Evolutionary conservation across 805 yeast genomes (phyloP).

Genomic region (Nakazawaea anatomiae): DNA sequence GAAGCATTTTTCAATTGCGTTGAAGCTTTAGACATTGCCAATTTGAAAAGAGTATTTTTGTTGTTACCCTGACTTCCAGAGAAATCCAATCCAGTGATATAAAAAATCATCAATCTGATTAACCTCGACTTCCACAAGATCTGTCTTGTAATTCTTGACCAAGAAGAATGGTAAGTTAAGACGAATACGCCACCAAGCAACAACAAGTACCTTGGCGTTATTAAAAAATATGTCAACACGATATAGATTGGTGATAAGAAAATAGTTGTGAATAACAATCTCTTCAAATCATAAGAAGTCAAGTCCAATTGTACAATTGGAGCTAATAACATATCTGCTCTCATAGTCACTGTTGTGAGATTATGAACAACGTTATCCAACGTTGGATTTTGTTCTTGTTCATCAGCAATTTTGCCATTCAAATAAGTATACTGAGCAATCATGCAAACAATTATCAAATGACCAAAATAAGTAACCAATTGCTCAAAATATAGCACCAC

Average conservation of each 20-base stretch:
- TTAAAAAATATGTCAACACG: slow-evolving; percentile 55
- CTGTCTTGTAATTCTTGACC: slow-evolving; percentile 77
- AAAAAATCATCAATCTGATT: slow-evolving; percentile 67
- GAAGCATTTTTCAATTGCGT: slow-evolving; percentile 23
- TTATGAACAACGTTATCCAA: slow-evolving; percentile 80
- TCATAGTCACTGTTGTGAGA: slow-evolving; percentile 66
- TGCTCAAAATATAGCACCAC: slow-evolving; percentile 72
- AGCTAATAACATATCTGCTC: slow-evolving; percentile 68
- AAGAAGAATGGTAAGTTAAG: slow-evolving; percentile 81
- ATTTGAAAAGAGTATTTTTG: slow-evolving; percentile 39
- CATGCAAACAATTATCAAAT: slow-evolving; percentile 58
- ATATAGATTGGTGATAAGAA: slow-evolving; percentile 84
- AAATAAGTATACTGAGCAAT: slow-evolving; percentile 56
- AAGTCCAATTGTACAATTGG: slow-evolving; percentile 78
- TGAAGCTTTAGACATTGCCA: slow-evolving; percentile 50
- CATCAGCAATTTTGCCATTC: slow-evolving; percentile 49
- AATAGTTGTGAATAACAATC: slow-evolving; percentile 77
- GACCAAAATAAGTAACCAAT: slow-evolving; percentile 79
- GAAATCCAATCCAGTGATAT: slow-evolving; percentile 83
- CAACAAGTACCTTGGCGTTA: slow-evolving; percentile 66
- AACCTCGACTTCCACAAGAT: slow-evolving; percentile 78
- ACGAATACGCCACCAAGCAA: slow-evolving; percentile 53
- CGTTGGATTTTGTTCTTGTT: slow-evolving; percentile 66
- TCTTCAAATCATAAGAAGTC: slow-evolving; percentile 70
- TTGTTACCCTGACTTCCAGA: slow-evolving; percentile 32